Percentiles rank a stretch among this genome's conserved stretches.
Evolutionary conservation across 2,329 filamentous ascomycete species (phyloP).

Genomic region (Periglandula ipomoeae): DNA sequence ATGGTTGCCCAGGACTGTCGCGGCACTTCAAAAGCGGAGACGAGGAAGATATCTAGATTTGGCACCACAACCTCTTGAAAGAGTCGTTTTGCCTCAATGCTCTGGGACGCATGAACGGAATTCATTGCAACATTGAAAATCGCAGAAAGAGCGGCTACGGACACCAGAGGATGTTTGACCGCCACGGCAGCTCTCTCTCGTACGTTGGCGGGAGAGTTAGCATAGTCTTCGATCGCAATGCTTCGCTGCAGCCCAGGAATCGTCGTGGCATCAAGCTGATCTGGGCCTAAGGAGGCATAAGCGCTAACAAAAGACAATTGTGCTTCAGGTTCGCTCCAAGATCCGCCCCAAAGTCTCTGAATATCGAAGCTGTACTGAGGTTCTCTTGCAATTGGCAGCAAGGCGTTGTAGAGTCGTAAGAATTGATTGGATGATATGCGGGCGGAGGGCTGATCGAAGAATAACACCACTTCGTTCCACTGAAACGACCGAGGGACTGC

Average conservation of each 20-base stretch:
- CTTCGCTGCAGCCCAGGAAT: constrained; percentile 75
- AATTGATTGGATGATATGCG: constrained; percentile 75
- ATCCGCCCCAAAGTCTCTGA: constrained; percentile 81
- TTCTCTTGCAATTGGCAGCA: constrained; percentile 62
- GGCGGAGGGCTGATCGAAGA: constrained; percentile 72
- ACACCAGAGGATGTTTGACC: constrained; percentile 78
- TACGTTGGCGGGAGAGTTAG: constrained; percentile 37
- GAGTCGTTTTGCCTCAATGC: constrained; percentile 52
- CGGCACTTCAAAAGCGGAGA: constrained; percentile 67
- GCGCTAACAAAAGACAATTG: constrained; percentile 91
- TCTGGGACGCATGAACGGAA: constrained; percentile 52
- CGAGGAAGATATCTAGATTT: constrained; percentile 70
- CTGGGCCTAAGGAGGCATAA: constrained; percentile 65
- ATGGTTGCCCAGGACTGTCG: constrained; percentile 64
- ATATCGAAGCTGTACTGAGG: constrained; percentile 56
- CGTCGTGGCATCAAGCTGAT: constrained; percentile 72
- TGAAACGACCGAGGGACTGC: constrained; percentile 54
- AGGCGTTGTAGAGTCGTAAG: constrained; percentile 66
- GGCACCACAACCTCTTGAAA: constrained; percentile 61
- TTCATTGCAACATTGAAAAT: constrained; percentile 58
- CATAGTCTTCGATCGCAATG: constrained; percentile 55
- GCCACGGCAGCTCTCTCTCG: constrained; percentile 49
- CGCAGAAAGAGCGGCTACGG: constrained; percentile 68
- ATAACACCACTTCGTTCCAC: constrained; percentile 63
- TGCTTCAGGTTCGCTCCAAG: constrained; percentile 78